Conservation (phyloP, 1,284 basidiomycete species). For the Lentinus polychrous region DNA sequence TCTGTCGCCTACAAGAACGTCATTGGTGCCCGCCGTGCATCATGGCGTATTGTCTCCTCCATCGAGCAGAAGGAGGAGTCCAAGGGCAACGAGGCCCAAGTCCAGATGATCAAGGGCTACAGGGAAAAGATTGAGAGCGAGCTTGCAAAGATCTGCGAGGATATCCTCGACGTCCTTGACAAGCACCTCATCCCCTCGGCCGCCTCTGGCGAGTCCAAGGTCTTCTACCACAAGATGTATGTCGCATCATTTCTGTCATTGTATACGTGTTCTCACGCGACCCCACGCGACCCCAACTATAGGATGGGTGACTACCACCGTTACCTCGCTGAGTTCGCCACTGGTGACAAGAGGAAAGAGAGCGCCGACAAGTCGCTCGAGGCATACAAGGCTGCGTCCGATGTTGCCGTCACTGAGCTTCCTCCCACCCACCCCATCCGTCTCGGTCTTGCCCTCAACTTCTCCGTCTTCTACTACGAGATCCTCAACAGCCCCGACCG, state of each 20-base stretch:
- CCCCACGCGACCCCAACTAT: no score
- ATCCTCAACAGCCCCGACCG: slow-evolving; percentile 99
- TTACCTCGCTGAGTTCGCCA: slow-evolving; percentile 99
- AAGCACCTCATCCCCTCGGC: slow-evolving; percentile 99
- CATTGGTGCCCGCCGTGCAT: slow-evolving; percentile 97
- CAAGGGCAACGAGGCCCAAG: slow-evolving; percentile 97
- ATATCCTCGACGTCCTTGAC: slow-evolving; percentile 97
- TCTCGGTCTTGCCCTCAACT: slow-evolving; percentile 98
- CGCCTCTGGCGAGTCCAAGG: slow-evolving; percentile 97
- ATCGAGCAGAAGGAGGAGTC: slow-evolving; percentile 99
- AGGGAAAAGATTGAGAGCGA: slow-evolving; percentile 98
- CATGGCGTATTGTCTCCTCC: slow-evolving; percentile 98
- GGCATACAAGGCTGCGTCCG: slow-evolving; percentile 99
- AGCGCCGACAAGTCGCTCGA: slow-evolving; percentile 98
- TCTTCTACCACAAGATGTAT: slow-evolving; percentile 99
- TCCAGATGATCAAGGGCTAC: slow-evolving; percentile 98
- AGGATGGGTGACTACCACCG: slow-evolving; percentile 99
- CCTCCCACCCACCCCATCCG: slow-evolving; percentile 99
- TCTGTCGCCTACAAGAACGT: slow-evolving; percentile 99
- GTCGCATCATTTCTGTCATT: slow-evolving; percentile 24
- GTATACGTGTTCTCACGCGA: slow-evolving; percentile 7
- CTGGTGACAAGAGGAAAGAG: slow-evolving; percentile 98
- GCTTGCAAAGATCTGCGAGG: slow-evolving; percentile 98
- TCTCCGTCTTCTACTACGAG: slow-evolving; percentile 99
- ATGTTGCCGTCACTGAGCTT: slow-evolving; percentile 96